Base-by-base conservation (phyloP, 2,329 filamentous ascomycete genomes). In the Ascochyta pisi region DNA sequence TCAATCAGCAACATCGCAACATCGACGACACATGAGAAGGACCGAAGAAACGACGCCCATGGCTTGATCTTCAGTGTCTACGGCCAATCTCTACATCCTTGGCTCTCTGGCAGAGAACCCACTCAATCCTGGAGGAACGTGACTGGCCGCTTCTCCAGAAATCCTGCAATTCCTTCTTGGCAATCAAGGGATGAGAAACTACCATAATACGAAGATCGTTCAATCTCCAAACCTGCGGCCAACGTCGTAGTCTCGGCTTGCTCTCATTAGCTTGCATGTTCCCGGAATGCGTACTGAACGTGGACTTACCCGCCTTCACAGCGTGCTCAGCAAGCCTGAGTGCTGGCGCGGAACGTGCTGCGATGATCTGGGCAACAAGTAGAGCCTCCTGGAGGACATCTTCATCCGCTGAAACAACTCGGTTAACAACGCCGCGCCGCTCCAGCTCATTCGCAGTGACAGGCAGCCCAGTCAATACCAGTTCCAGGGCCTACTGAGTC, bases 241-340 rank as follows among this genome's bases (percentile, higher is more conserved):
- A 81, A 66, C 29, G 76, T 72, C 26, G 74, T 77, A 49, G 78
- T 73, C 58, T 80, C 77, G 31, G 76, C 78, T 81, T 63, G n/a
- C 33, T 34, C 48, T 39, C 29, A 50, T 64, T 49, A 69, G 58
- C 47, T 37, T 57, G 34, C 63, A 58, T 57, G 48, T 43, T 54
- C 46, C 49, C 24, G 33, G 39, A 43, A 10, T 26, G 37, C 34
- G 31, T 31, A 47, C 34, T 33, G 23, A 29, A 52, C 29, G 22
- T 34, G 34, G 34, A 58, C 73, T 67, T 65, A 79, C 78, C 76
- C 27, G 73, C 74, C 29, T 77, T 66, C 10, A 82, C 69, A 4
- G 79, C 78, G 58, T 79, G 73, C 63, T 81, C 82, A 9, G 76
- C 79, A 48, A 79, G 65, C 52, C 71, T 67, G 27, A 79, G 63